Evolutionary conservation across 768 basidiomycete genomes (phyloP), one percentile per base, ranked within the genome.

Genomic region (Psilocybe azurescens): DNA sequence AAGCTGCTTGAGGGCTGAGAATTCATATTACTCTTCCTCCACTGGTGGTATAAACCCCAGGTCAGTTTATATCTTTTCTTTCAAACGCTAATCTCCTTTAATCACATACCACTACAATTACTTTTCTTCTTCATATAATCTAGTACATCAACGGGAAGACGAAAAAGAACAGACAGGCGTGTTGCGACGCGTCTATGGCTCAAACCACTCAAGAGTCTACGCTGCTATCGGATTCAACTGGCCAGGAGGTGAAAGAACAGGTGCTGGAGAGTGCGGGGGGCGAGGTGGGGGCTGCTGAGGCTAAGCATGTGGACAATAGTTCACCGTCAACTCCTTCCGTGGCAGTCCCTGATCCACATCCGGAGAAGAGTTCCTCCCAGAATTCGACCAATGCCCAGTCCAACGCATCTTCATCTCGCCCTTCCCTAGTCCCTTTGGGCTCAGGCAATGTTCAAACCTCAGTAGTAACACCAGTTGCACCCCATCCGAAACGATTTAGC

Each of bases 401-500:
- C 39, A 70, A 53, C 58, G 58, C 69, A 46, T 64, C 72, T 60
- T 64, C 74, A 57, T 53, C 77, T 62, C 81, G 81, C 50, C 81
- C 82, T 46, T 76, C 79, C 58, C 78, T 83, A 48, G 79, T 83
- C 48, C 81, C 81, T 62, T 73, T 83, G 59, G 79, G 77, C 66
- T 79, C 82, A 33, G 69, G 62, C 62, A 70, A 70, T 58, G 64
- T 73, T 36, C 73, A 73, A 55, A 73, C 75, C 54, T 68, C 74
- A 13, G 58, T 69, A n/a, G 44, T 67, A 29, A 67, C 77, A 30
- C 71, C 81, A 36, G 67, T 74, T 38, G 70, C 77, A 56, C 83
- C 84, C 1, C 89, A 87, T 64, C 84, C 86, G 32, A 99, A 98
- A 82, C 89, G 90, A 70, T 96, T 95, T 76, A 93, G 81, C 72